Base-by-base conservation (phyloP, 371 early-diverging fungal species). In the Sporodiniella umbellata region DNA sequence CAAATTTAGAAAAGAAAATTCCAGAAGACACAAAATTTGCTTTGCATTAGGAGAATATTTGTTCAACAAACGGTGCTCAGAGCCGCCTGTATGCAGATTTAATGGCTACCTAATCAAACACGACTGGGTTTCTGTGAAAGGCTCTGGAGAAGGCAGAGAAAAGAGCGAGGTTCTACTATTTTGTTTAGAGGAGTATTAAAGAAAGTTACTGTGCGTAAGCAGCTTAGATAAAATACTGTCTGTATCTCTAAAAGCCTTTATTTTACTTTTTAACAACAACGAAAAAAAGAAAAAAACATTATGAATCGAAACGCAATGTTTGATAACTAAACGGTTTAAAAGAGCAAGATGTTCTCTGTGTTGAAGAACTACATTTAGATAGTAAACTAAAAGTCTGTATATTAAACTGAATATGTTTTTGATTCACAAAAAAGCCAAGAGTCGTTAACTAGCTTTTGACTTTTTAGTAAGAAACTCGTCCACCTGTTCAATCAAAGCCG, bases 401-500 rank as follows among this genome's bases (percentile, higher is more conserved):
- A n/a, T n/a, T n/a, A n/a, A n/a, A n/a, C n/a, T n/a, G n/a, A n/a
- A n/a, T n/a, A n/a, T n/a, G n/a, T n/a, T n/a, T n/a, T 31, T 31
- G 12, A 10, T 31, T 31, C 31, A 31, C 31, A 31, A 31, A 12
- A 10, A 31, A 12, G 12, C 31, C 7, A 31, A 10, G 10, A 12
- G 31, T 31, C 31, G 10, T 31, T 12, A 31, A 31, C 12, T 31
- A 12, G 31, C 2, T 12, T 31, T 31, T 8, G 12, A 31, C 12
- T 31, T 31, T 12, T 31, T 31, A 10, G 31, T 10, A 33, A 56
- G 45, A 45, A 45, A 38, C 10, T 24, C 48, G 21, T 70, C 66
- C 4, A 82, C 67, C 53, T 77, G 76, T 19, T 47, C 50, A 8
- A 82, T 47, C 38, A 82, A 45, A 37, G 76, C 81, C 1, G 66